These are phyloP conservation scores for Cryphonectria carpinicola DNA, from an alignment of 2,329 filamentous ascomycete genomes.

Conservation along the genomic window DNA sequence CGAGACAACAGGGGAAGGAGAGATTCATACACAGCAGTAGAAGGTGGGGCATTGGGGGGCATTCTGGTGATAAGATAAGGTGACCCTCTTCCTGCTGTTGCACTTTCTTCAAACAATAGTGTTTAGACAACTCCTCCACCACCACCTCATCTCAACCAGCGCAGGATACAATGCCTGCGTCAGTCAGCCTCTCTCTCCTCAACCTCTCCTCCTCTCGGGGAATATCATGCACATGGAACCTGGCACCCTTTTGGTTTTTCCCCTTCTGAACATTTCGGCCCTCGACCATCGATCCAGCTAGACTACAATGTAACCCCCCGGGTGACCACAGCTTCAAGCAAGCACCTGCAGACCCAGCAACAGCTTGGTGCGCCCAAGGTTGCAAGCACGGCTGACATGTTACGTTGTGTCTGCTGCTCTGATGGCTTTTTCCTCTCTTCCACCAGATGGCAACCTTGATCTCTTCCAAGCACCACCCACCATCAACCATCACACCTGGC, in stretches of 20 bases:
- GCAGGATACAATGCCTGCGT: not conserved
- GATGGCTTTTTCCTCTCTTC: no score
- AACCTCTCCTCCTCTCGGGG: not conserved
- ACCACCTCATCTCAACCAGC: not conserved
- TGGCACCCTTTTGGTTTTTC: no score
- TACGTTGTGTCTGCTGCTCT: slow-evolving; percentile 3
- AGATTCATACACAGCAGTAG: no score
- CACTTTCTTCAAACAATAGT: not conserved
- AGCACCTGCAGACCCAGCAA: not conserved
- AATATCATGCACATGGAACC: not conserved
- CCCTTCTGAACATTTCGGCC: no score
- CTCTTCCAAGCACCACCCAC: not conserved
- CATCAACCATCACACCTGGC: not conserved
- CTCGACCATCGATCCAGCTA: not conserved
- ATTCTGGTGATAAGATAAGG: slow-evolving; percentile 5
- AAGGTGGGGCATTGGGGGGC: not conserved
- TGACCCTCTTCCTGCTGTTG: no score
- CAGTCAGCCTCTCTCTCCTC: not conserved
- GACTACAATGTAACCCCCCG: not conserved
- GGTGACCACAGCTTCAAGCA: not conserved
- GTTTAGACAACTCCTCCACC: no score
- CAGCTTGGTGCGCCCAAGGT: not conserved
- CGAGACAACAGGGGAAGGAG: no score
- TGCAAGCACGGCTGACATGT: not conserved
- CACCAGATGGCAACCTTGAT: no score